Conservation (phyloP, 257 asterid genomes). For the Solanum habrochaites region DNA sequence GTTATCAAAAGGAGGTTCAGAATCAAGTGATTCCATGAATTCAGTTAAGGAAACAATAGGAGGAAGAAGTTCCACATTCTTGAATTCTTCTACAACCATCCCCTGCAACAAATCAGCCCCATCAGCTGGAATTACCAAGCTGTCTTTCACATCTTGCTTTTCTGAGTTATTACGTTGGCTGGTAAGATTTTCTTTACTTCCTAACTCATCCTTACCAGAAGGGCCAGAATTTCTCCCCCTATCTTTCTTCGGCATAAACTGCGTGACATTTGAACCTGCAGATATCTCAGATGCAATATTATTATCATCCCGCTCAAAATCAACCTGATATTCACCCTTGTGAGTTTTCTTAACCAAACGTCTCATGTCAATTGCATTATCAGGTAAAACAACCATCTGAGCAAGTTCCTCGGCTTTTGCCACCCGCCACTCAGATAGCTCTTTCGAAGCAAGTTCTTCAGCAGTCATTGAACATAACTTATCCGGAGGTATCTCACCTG, state of each 20-base stretch:
- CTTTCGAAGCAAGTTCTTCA: slow-evolving; percentile 99
- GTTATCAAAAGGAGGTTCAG: slow-evolving; percentile 86
- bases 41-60: slow-evolving; percentile 91
- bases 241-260: slow-evolving; percentile 15
- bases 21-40: slow-evolving; percentile 91
- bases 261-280: slow-evolving; percentile 28
- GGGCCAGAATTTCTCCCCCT: slow-evolving; percentile 7
- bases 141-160: slow-evolving; percentile 43
- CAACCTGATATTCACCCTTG: slow-evolving; percentile 97
- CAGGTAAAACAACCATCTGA: slow-evolving; percentile 87
- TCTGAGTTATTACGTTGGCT: slow-evolving; percentile 31
- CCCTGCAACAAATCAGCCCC: slow-evolving; percentile 96
- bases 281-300: slow-evolving; percentile 52
- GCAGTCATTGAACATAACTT: slow-evolving; percentile 90
- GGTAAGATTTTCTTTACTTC: slow-evolving; percentile 25
- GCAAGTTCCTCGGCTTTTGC: slow-evolving; percentile 93
- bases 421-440: slow-evolving; percentile 89
- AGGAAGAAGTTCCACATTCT: slow-evolving; percentile 74
- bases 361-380: slow-evolving; percentile 65
- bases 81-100: slow-evolving; percentile 83
- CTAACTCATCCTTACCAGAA: slow-evolving; percentile 24
- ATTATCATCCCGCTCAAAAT: slow-evolving; percentile 53
- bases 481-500: slow-evolving; percentile 77
- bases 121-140: slow-evolving; percentile 74
- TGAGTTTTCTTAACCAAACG: slow-evolving; percentile 93